Evolutionary conservation across 2,329 filamentous ascomycete species (phyloP), one percentile per base, ranked within the genome.

Genomic region (Aurifilum marmelostoma): DNA sequence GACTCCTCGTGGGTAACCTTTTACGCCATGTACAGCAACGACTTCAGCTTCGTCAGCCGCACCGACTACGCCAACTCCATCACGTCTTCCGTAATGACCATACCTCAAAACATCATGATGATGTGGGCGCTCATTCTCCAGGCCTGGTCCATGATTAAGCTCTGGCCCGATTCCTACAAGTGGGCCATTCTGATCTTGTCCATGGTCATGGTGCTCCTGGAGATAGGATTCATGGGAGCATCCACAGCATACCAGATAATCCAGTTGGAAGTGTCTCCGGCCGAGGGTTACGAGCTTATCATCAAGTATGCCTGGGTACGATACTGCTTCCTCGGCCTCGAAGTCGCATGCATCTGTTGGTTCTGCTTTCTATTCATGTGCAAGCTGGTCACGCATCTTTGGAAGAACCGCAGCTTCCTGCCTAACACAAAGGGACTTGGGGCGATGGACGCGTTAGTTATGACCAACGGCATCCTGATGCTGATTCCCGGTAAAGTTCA

Each of bases 1-100:
- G 85, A 87, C 11, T 88, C 88, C 2, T 80, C 83, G 4, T 89
- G 88, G 73, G 81, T 84, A 73, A 82, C 89, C 65, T 85, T 89
- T 67, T 94, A 93, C 77, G 79, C 84, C 29, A 79, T 84, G 71
- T 86, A 89, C 75, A 77, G 85, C 2, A 76, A 75, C 3, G 90
- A 93, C 79, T 85, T 80, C 69, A 81, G 80, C 2, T 75, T 76
- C 3, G 82, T 92, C 24, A 78, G 82, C 0, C 50, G 39, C 0
- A 58, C 34, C 37, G 81, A 83, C 72, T 81, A 77, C 70, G 69
- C 74, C 59, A 73, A 74, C 61, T 82, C 78, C 71, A 76, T 82
- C 3, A 78, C 78, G 0, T 80, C 79, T 9, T 83, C 81, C 27
- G 77, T 78, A 27, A 75, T 85, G 66, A 80, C 80, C 6, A 73